Conservation (phyloP, 23 red algal genomes). For the Rhodosorus marinus region DNA sequence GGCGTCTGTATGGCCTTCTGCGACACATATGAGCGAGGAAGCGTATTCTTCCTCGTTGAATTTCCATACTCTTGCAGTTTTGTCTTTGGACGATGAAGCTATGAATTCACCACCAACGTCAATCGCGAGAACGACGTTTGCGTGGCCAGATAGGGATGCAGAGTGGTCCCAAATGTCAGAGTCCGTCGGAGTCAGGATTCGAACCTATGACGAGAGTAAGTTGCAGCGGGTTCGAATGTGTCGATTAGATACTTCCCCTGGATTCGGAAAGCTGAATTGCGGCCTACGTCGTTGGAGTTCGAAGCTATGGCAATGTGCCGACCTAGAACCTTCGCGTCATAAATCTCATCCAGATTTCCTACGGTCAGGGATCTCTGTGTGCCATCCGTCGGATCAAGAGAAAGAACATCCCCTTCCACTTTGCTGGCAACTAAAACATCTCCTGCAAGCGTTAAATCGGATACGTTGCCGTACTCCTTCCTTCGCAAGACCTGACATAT, state of each 20-base stretch:
- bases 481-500: no score
- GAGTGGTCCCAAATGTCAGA: background rate
- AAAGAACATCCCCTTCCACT: conserved; percentile 27
- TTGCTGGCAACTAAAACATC: conserved; percentile 5
- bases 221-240: no score
- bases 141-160: conserved; percentile 1
- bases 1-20: conserved; percentile 48
- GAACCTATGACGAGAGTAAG: no score
- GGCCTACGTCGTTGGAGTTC: no score
- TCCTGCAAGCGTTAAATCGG: background rate
- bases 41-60: background rate
- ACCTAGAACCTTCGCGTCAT: no score
- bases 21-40: conserved; percentile 25
- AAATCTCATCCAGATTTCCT: conserved; percentile 69
- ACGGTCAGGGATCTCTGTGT: conserved; percentile 1
- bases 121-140: conserved; percentile 19
- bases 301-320: no score
- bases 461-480: no score
- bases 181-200: background rate
- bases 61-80: conserved; percentile 35
- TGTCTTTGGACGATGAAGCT: conserved; percentile 29
- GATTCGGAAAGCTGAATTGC: no score
- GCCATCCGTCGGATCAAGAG: background rate
- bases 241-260: no score
- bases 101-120: conserved; percentile 12